Evolutionary conservation across 2,329 filamentous ascomycete genomes (phyloP).

Genomic region (Annulohypoxylon truncatum): DNA sequence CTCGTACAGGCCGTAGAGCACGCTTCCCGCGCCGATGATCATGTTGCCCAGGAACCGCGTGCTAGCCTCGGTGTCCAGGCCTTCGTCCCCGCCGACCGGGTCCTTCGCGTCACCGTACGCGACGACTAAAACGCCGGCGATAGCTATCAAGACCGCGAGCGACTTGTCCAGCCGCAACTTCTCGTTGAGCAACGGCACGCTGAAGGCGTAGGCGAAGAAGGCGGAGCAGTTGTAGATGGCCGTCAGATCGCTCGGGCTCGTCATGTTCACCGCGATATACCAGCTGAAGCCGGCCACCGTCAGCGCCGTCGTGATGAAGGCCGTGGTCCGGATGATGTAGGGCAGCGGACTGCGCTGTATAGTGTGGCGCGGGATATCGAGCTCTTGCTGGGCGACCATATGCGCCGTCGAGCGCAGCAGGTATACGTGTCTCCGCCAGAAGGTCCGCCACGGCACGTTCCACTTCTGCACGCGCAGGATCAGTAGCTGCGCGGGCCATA

Average conservation of each 20-base stretch:
- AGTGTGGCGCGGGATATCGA: constrained; percentile 69
- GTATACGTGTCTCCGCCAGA: constrained; percentile 77
- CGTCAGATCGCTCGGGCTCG: constrained; percentile 91
- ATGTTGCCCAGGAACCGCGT: constrained; percentile 86
- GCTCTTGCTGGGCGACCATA: constrained; percentile 85
- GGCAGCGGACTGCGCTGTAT: constrained; percentile 58
- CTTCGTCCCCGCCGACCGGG: constrained; percentile 50
- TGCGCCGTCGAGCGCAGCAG: constrained; percentile 68
- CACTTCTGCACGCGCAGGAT: constrained; percentile 84
- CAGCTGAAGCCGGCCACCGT: constrained; percentile 93
- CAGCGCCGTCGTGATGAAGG: constrained; percentile 83
- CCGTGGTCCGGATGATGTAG: constrained; percentile 84
- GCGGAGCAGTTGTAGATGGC: constrained; percentile 99
- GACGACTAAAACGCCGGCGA: constrained; percentile 90
- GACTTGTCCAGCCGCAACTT: constrained; percentile 87
- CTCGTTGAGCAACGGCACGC: constrained; percentile 88
- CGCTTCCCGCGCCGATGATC: constrained; percentile 88
- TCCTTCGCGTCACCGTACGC: constrained; percentile 83
- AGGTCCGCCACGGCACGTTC: constrained; percentile 81
- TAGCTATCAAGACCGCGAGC: constrained; percentile 85
- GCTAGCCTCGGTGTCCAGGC: constrained; percentile 56
- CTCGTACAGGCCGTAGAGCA: constrained; percentile 97
- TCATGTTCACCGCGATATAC: constrained; percentile 95
- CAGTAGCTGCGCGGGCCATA: constrained; percentile 88
- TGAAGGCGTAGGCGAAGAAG: constrained; percentile 98